Evolutionary conservation across 148 eudicot species (phyloP).

Genomic region (Camellia japonica): DNA sequence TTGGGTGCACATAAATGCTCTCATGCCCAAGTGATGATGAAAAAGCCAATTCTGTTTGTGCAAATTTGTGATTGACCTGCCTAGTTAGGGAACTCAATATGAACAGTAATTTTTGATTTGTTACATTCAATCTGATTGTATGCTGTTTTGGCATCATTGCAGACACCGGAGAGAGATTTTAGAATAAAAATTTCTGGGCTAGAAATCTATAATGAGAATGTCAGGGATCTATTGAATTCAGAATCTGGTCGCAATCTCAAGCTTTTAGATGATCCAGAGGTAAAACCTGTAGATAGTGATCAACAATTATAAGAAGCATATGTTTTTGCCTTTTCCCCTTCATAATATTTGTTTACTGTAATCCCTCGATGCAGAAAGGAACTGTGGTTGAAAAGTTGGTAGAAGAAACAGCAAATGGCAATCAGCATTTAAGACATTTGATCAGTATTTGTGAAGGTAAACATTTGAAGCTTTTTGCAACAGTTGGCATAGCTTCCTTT

Average conservation of each 20-base stretch:
- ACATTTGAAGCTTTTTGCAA: not conserved
- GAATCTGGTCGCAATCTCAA: slow-evolving; percentile 88
- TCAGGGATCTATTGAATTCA: slow-evolving; percentile 77
- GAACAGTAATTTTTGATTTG: not conserved
- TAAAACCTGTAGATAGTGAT: slow-evolving; percentile 17
- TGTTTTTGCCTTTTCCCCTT: not conserved
- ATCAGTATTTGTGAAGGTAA: slow-evolving; percentile 90
- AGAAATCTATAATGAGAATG: slow-evolving; percentile 94
- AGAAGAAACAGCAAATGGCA: slow-evolving; percentile 74
- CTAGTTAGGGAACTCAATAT: not conserved
- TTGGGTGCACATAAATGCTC: not conserved
- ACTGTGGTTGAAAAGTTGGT: slow-evolving; percentile 90
- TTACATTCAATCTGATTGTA: slow-evolving; percentile 1
- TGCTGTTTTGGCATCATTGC: slow-evolving; percentile 24
- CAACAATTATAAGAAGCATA: not conserved
- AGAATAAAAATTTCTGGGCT: slow-evolving; percentile 75
- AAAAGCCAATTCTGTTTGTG: not conserved
- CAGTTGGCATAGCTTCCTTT: not conserved
- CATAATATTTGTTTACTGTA: not conserved
- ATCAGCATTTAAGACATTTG: slow-evolving; percentile 64
- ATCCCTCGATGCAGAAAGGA: slow-evolving; percentile 66
- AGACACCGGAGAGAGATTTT: slow-evolving; percentile 90
- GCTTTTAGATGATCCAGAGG: slow-evolving; percentile 97
- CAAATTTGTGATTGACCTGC: not conserved
- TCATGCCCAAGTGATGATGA: not conserved